Base-by-base conservation (phyloP, 305 asterid species). In the Euphrasia arctica region DNA sequence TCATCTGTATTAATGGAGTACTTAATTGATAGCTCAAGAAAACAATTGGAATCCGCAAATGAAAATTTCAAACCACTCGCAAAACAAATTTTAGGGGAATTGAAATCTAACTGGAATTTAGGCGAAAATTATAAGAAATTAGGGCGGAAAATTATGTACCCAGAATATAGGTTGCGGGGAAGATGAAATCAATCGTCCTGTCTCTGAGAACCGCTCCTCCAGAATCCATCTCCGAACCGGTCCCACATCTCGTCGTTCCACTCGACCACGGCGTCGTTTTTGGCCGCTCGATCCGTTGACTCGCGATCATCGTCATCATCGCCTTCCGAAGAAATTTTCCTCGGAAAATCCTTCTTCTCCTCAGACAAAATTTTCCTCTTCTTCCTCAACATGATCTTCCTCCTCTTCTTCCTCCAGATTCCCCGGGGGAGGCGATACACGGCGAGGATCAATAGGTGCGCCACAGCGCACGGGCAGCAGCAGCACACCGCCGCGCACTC, bases 401-500 rank as follows among this genome's bases (percentile, higher is more conserved):
- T 68, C 72, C 70, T 80, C 74, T 73, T 76, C 70, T 65, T 79
- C 76, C 74, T 78, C 70, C 83, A 82, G 7, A 88, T 78, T 8
- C 80, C 78, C 34, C 70, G 43, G 36, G 96, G 96, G 47, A 88
- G 67, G 72, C 73, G 88, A 15, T 82, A 88, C 9, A 82, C 67
- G 43, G 89, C 85, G 56, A 82, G 62, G 63, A 85, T 61, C 42
- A 80, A 18, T 31, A 88, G 61, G 68, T 85, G 74, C 76, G 80
- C 63, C 74, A 79, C 42, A 22, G 80, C 76, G 78, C 86, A 85
- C 0, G 94, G 96, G 22, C 84, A 85, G 72, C 94, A 88, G 61
- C 94, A 88, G 69, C 90, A 83, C 68, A 88, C 82, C 62, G 80
- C 83, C 54, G 84, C 76, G 78, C 90, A 87, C 54, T 60, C 88